These are phyloP conservation scores for Obba rivulosa DNA, from an alignment of 768 basidiomycete genomes.

Conservation along the genomic window DNA sequence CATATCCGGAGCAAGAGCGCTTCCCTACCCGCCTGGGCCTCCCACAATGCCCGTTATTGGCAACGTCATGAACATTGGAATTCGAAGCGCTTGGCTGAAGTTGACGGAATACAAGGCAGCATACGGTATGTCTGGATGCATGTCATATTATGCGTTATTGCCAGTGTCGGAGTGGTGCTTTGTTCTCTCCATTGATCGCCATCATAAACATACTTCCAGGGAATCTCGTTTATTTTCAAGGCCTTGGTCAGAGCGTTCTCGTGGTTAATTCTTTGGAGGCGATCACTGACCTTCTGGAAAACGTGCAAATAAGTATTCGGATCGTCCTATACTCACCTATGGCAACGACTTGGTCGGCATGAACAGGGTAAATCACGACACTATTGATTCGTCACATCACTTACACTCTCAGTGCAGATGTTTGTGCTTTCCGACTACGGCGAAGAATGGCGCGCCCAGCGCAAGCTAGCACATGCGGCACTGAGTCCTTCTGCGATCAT, in stretches of 20 bases:
- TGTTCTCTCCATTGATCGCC: too few species aligned
- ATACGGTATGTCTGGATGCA: conserved; percentile 12
- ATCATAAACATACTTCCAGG: conserved; percentile 12
- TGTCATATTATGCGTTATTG: too few species aligned
- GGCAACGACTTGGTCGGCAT: conserved; percentile 30
- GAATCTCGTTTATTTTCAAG: conserved; percentile 25
- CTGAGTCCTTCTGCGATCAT: conserved; percentile 27
- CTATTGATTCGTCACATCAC: neutral
- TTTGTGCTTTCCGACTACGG: conserved; percentile 19
- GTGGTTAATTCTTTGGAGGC: conserved; percentile 25
- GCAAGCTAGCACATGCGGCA: conserved; percentile 25
- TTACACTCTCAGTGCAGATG: conserved; percentile 9
- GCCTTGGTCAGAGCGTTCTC: conserved; percentile 23
- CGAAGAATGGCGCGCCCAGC: conserved; percentile 18
- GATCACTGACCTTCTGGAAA: conserved; percentile 26
- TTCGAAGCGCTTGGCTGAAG: conserved; percentile 3
- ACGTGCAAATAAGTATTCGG: conserved; percentile 23
- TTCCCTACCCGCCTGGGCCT: conserved; percentile 13
- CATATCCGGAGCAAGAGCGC: neutral
- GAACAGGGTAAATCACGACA: conserved; percentile 7
- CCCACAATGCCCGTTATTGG: conserved; percentile 7
- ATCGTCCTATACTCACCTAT: conserved; percentile 29
- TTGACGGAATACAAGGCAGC: conserved; percentile 7
- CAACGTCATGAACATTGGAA: conserved; percentile 9
- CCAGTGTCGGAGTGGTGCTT: too few species aligned